Conservation (phyloP, 148 eudicot genomes). For the Rhododendron williamsianum region DNA sequence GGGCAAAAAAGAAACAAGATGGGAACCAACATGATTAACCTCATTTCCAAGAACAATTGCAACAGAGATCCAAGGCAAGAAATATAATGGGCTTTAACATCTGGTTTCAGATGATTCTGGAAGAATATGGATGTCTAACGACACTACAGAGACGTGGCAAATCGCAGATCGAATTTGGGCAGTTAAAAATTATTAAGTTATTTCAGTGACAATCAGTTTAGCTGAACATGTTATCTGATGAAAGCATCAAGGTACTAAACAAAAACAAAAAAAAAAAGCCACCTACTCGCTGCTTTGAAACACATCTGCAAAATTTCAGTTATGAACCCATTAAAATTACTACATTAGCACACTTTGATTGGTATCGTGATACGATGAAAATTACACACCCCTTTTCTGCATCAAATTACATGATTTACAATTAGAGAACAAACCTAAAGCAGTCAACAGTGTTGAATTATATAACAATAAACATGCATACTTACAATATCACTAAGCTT, state of each 20-base stretch:
- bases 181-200: background rate
- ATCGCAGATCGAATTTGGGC: background rate
- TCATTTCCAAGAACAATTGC: background rate
- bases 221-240: background rate
- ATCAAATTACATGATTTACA: background rate
- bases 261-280: background rate
- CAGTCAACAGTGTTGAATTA: background rate
- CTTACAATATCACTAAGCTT: conserved; percentile 70
- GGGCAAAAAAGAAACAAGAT: background rate
- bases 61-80: background rate
- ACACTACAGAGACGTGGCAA: background rate
- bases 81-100: background rate
- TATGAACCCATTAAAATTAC: background rate
- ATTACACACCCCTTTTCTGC: background rate
- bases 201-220: background rate
- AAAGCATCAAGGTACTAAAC: background rate
- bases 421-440: background rate
- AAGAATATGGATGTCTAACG: background rate
- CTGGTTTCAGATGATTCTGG: background rate
- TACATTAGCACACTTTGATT: too few species aligned
- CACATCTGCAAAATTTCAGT: background rate
- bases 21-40: background rate
- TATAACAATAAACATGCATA: conserved; percentile 4
- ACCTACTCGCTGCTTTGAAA: background rate
- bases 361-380: background rate